Percentiles rank a stretch among this genome's conserved stretches.
Conservation (phyloP, 2,329 filamentous ascomycete genomes). For the Curvularia verruculosa region DNA sequence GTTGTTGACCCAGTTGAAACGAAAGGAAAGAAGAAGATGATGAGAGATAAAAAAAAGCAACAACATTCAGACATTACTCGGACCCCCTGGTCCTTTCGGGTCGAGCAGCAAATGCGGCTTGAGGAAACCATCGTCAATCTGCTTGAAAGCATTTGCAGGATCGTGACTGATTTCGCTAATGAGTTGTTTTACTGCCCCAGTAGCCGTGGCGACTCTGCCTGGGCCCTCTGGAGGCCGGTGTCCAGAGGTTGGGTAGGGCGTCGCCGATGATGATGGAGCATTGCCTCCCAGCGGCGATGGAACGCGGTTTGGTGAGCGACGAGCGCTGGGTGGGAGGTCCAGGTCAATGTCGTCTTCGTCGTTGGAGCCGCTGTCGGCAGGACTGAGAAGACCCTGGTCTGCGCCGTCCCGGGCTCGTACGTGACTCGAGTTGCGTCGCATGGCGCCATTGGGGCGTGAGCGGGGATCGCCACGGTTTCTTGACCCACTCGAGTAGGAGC, state of each 20-base stretch:
- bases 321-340: slow-evolving; percentile 64
- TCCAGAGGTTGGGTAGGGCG: slow-evolving; percentile 52
- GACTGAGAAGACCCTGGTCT: slow-evolving; percentile 62
- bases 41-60: neutral
- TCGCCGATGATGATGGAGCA: neutral
- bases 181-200: slow-evolving; percentile 78
- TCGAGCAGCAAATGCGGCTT: slow-evolving; percentile 90
- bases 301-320: slow-evolving; percentile 51
- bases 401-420: slow-evolving; percentile 55
- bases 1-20: too few relatives aligned
- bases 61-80: slow-evolving; percentile 41
- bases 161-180: slow-evolving; percentile 81
- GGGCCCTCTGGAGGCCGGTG: slow-evolving; percentile 29
- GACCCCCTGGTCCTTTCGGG: slow-evolving; percentile 51
- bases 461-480: slow-evolving; percentile 59
- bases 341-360: slow-evolving; percentile 62
- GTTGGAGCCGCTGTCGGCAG: slow-evolving; percentile 56
- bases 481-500: slow-evolving; percentile 64
- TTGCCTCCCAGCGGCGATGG: slow-evolving; percentile 38
- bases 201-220: slow-evolving; percentile 65
- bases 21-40: too few relatives aligned
- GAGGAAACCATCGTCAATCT: slow-evolving; percentile 94
- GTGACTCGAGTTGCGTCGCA: slow-evolving; percentile 61
- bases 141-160: slow-evolving; percentile 85
- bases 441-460: slow-evolving; percentile 48